Evolutionary conservation across 2,329 filamentous ascomycete genomes (phyloP).

Genomic region (Lachnellula cervina): DNA sequence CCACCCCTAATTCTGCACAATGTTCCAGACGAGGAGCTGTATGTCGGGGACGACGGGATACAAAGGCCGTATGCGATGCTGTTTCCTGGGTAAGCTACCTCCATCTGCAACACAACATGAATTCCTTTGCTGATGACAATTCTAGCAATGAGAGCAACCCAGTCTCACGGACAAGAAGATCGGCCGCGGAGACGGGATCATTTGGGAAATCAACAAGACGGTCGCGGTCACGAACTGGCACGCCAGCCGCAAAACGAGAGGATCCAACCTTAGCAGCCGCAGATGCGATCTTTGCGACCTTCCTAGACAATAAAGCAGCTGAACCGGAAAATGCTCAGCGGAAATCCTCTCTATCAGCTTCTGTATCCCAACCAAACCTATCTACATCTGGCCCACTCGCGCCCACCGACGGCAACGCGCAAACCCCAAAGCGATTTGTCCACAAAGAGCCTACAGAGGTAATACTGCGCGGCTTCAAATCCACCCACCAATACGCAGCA

Average conservation of each 20-base stretch:
- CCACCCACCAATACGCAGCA: conserved; percentile 73
- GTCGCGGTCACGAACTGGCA: conserved; percentile 58
- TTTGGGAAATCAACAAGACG: conserved; percentile 64
- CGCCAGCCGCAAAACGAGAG: conserved; percentile 45
- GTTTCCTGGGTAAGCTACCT: conserved; percentile 51
- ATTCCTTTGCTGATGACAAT: conserved; percentile 12
- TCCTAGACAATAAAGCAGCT: conserved; percentile 42
- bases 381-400: conserved; percentile 32
- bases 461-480: conserved; percentile 75
- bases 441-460: conserved; percentile 66
- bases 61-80: conserved; percentile 63
- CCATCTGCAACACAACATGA: conserved; percentile 4
- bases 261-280: conserved; percentile 58
- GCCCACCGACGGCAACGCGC: conserved; percentile 24
- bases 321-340: conserved; percentile 31
- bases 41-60: conserved; percentile 60
- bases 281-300: conserved; percentile 57
- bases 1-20: conserved; percentile 64
- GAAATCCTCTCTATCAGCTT: conserved; percentile 26
- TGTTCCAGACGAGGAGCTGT: conserved; percentile 63
- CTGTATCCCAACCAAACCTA: conserved; percentile 32
- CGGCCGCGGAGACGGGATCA: conserved; percentile 56
- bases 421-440: conserved; percentile 23
- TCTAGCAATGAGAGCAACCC: conserved; percentile 49
- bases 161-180: conserved; percentile 46